phyloP scores from a whole-genome alignment of 257 asterid genomes.

The Solanum dulcamara region DNA sequence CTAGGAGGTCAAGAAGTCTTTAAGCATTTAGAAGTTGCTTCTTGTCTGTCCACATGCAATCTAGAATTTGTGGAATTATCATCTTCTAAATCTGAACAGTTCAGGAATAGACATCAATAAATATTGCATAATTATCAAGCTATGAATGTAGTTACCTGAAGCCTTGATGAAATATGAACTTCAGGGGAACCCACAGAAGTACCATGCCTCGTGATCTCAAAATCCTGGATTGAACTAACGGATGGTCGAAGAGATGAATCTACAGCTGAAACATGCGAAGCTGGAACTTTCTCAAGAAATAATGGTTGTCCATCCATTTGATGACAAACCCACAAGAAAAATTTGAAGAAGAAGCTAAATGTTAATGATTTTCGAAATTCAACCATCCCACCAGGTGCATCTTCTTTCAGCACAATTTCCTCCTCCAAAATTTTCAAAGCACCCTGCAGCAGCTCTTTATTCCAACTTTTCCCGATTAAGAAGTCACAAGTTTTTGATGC shows the following conservation, averaged over 20 bases:
- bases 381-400: constrained; percentile 97
- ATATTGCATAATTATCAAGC: not conserved
- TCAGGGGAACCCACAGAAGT: constrained; percentile 86
- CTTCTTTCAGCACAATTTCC: constrained; percentile 66
- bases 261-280: constrained; percentile 69
- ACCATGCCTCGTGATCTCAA: constrained; percentile 62
- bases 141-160: constrained; percentile 46
- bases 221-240: constrained; percentile 53
- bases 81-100: not conserved
- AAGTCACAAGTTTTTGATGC: constrained; percentile 44
- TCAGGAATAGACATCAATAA: not conserved
- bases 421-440: constrained; percentile 52
- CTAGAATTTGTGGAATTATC: not conserved
- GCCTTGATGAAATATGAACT: constrained; percentile 75
- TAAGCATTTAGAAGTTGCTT: not conserved
- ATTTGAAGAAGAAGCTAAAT: constrained; percentile 82
- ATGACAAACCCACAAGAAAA: constrained; percentile 80
- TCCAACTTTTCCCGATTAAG: constrained; percentile 69
- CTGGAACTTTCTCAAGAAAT: constrained; percentile 40
- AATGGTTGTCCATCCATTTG: constrained; percentile 52
- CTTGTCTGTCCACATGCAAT: not conserved
- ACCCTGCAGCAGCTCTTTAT: constrained; percentile 45
- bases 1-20: not conserved
- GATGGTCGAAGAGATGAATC: constrained; percentile 53
- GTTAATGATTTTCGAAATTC: constrained; percentile 83